These are phyloP conservation scores for Thelephora aurantiotincta DNA, from an alignment of 768 basidiomycete species.

Conservation along the genomic window DNA sequence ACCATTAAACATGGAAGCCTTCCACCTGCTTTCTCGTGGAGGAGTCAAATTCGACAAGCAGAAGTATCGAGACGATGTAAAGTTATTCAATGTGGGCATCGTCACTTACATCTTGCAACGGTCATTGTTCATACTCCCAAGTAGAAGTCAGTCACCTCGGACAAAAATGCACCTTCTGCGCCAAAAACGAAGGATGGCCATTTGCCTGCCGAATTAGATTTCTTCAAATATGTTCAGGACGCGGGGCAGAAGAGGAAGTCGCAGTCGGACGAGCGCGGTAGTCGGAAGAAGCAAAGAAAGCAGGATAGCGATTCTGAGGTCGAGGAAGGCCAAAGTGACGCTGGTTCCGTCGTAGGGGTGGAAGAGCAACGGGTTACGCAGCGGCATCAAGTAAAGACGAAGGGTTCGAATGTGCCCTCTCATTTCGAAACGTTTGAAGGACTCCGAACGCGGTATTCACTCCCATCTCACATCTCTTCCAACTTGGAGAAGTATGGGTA, in stretches of 20 bases:
- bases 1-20: slow-evolving; percentile 53
- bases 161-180: slow-evolving; percentile 13
- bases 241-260: slow-evolving; percentile 34
- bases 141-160: slow-evolving; percentile 15
- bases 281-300: slow-evolving; percentile 15
- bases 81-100: slow-evolving; percentile 46
- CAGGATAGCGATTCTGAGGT: slow-evolving; percentile 1
- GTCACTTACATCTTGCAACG: neutral
- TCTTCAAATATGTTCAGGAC: slow-evolving; percentile 76
- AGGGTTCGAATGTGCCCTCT: slow-evolving; percentile 57
- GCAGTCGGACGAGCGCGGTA: slow-evolving; percentile 4
- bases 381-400: slow-evolving; percentile 56
- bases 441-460: slow-evolving; percentile 39
- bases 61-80: slow-evolving; percentile 53
- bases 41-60: slow-evolving; percentile 72
- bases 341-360: slow-evolving; percentile 12
- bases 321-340: slow-evolving; percentile 12
- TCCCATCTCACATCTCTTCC: slow-evolving; percentile 44
- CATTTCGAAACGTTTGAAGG: slow-evolving; percentile 44
- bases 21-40: slow-evolving; percentile 80
- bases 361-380: slow-evolving; percentile 16
- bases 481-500: slow-evolving; percentile 54
- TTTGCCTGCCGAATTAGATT: slow-evolving; percentile 73
- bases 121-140: slow-evolving; percentile 3
- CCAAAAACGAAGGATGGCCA: slow-evolving; percentile 23